phyloP scores from a whole-genome alignment of 176 grass and related monocot species.

The Cocos nucifera region DNA sequence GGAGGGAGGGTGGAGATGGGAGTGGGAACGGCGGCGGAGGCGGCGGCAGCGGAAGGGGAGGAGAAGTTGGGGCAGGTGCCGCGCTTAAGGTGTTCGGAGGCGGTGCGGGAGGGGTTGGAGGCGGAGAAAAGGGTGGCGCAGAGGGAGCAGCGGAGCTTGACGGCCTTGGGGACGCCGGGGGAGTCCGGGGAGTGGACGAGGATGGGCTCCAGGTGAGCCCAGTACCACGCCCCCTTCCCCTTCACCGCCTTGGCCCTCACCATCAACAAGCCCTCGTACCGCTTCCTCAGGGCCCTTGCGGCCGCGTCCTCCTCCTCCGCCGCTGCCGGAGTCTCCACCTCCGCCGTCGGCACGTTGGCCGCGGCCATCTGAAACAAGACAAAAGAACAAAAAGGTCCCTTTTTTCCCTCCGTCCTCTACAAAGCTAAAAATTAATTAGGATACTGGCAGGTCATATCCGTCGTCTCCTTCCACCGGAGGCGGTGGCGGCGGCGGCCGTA shows the following conservation, averaged over 20 bases:
- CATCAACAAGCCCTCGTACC: conserved; percentile 42
- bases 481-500: no score
- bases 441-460: no score
- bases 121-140: conserved; percentile 51
- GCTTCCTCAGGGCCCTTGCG: conserved; percentile 28
- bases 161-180: conserved; percentile 30
- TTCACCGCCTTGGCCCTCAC: conserved; percentile 67
- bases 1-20: background rate
- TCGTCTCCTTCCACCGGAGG: no score
- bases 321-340: conserved; percentile 17
- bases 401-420: no score
- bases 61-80: conserved; percentile 70
- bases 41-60: conserved; percentile 31
- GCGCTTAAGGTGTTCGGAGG: conserved; percentile 76
- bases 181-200: conserved; percentile 32
- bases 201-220: conserved; percentile 70
- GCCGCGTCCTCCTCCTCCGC: conserved; percentile 28
- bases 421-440: no score
- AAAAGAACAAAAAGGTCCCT: no score
- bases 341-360: conserved; percentile 29
- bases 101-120: conserved; percentile 64
- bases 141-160: conserved; percentile 42
- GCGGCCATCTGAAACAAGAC: background rate
- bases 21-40: conserved; percentile 28
- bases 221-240: conserved; percentile 76